Conservation (phyloP, 1,139 yeast genomes). For the Suhomyces bokatorum region DNA sequence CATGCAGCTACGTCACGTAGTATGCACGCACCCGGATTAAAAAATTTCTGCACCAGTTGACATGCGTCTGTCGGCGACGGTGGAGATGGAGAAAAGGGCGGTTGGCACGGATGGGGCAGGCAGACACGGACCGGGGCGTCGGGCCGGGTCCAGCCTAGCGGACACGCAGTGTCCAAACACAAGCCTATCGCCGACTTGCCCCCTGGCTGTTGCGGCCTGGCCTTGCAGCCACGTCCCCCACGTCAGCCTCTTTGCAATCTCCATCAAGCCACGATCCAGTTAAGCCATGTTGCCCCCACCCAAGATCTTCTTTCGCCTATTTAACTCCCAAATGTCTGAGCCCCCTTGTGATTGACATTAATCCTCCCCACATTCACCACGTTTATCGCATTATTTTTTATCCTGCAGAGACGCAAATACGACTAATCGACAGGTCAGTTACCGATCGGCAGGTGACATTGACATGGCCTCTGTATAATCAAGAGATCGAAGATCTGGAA, state of each 20-base stretch:
- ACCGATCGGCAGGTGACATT: neutral
- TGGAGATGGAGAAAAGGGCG: too few relatives aligned
- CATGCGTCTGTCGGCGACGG: neutral
- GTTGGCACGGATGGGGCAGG: too few relatives aligned
- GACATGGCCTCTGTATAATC: neutral
- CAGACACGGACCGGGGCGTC: too few relatives aligned
- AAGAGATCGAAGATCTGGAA: neutral
- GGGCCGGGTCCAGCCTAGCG: too few relatives aligned
- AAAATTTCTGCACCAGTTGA: neutral
- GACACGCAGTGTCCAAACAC: too few relatives aligned
- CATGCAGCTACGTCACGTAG: conserved; percentile 2
- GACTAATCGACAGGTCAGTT: neutral
- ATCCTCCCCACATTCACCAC: conserved; percentile 1
- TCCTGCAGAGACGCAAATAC: neutral
- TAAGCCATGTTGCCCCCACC: neutral
- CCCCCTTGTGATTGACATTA: conserved; percentile 2
- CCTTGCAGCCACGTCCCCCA: too few relatives aligned
- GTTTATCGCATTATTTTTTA: neutral
- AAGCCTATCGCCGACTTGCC: too few relatives aligned
- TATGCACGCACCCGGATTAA: neutral
- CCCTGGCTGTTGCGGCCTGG: too few relatives aligned
- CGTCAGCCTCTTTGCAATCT: too few relatives aligned
- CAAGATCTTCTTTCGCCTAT: conserved; percentile 1
- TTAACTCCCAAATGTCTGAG: neutral
- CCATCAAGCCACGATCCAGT: too few relatives aligned